Conservation (phyloP, 306 rosid genomes). For the Inga leiocalycina region DNA sequence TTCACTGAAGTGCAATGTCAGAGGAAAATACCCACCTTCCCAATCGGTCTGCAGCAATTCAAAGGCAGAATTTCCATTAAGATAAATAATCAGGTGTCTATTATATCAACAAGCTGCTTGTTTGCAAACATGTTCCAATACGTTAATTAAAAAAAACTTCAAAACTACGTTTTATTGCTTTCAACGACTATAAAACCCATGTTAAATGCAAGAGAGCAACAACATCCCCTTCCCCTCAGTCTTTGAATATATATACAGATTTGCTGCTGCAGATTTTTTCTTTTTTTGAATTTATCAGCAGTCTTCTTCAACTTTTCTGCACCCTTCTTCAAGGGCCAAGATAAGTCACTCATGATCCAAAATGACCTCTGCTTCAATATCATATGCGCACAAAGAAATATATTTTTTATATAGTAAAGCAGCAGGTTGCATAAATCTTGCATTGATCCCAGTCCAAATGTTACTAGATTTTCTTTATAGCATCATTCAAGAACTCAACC, state of each 20-base stretch:
- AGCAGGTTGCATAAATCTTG: not conserved
- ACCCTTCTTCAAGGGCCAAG: not conserved
- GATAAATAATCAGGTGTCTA: not conserved
- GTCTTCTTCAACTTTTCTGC: not conserved
- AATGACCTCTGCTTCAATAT: not conserved
- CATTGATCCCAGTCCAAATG: not conserved
- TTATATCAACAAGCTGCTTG: not conserved
- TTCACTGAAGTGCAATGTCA: conserved; percentile 93
- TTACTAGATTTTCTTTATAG: not conserved
- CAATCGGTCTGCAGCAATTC: conserved; percentile 86
- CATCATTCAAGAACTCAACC: not conserved
- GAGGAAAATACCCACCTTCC: conserved; percentile 95
- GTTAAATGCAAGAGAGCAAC: conserved; percentile 9
- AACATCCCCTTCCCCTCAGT: not conserved
- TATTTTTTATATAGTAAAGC: not conserved
- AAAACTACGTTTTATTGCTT: not conserved
- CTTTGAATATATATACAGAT: not conserved
- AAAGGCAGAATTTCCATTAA: conserved; percentile 5
- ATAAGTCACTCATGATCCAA: not conserved
- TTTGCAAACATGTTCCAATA: not conserved
- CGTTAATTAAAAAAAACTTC: not conserved
- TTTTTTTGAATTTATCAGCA: not conserved
- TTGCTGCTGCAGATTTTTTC: not conserved
- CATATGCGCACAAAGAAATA: not conserved
- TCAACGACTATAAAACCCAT: not conserved